These are phyloP conservation scores for Aspergillus japonicus DNA, from an alignment of 2,329 filamentous ascomycete genomes.

Conservation along the genomic window DNA sequence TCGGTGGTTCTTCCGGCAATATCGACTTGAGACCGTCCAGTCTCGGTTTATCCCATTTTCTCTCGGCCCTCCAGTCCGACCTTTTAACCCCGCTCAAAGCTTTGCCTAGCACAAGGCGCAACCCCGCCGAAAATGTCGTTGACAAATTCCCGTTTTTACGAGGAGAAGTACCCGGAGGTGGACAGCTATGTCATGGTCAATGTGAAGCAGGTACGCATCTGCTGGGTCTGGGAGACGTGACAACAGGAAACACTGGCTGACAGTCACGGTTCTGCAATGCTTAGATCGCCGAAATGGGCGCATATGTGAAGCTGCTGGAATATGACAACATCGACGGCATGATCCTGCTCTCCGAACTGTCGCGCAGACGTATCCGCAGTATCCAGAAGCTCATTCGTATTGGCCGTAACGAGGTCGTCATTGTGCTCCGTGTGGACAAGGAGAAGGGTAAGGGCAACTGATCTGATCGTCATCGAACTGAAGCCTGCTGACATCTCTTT, in stretches of 20 bases:
- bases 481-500: constrained; percentile 20
- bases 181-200: constrained; percentile 99
- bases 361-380: constrained; percentile 93
- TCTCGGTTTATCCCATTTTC: constrained; percentile 5
- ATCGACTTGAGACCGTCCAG: constrained; percentile 1
- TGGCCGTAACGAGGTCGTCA: constrained; percentile 96
- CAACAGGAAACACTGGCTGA: constrained; percentile 12
- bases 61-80: neutral
- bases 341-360: constrained; percentile 97
- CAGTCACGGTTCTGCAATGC: constrained; percentile 8
- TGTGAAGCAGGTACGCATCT: constrained; percentile 76
- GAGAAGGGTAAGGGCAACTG: constrained; percentile 71
- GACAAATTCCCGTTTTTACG: constrained; percentile 95
- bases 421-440: constrained; percentile 97
- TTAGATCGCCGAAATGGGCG: constrained; percentile 98
- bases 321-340: constrained; percentile 99
- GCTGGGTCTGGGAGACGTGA: constrained; percentile 1
- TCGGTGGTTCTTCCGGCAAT: constrained; percentile 8
- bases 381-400: constrained; percentile 99
- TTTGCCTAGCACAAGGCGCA: constrained; percentile 28
- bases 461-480: constrained; percentile 1
- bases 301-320: constrained; percentile 98
- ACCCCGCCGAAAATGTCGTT: constrained; percentile 76
- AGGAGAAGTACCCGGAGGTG: constrained; percentile 97
- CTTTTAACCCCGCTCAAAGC: constrained; percentile 7